Evolutionary conservation across 768 basidiomycete genomes (phyloP).

Genomic region (Mycena epipterygia): DNA sequence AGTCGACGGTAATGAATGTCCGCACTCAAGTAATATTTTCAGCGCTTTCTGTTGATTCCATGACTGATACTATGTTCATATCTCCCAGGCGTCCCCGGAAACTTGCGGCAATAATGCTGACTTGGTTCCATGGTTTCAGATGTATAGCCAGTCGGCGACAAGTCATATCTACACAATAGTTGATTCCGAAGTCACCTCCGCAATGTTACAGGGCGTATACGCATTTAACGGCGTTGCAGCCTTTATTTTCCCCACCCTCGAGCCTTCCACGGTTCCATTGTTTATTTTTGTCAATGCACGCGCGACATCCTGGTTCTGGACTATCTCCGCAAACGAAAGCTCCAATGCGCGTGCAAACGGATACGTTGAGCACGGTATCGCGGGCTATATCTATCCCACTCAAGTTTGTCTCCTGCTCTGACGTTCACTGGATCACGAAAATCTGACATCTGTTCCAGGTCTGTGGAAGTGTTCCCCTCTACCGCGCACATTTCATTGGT

Average conservation of each 20-base stretch:
- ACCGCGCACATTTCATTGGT: conserved; percentile 8
- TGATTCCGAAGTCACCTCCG: background rate
- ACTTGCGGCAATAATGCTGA: conserved; percentile 10
- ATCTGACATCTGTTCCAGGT: conserved; percentile 10
- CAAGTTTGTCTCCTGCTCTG: background rate
- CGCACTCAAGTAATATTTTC: conserved; percentile 2
- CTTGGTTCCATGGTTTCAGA: conserved; percentile 1
- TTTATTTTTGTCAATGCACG: background rate
- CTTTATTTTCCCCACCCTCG: conserved; percentile 7
- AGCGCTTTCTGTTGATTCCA: background rate
- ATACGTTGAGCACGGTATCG: background rate
- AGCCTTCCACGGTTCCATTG: conserved; percentile 6
- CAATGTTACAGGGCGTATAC: background rate
- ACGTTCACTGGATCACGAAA: background rate
- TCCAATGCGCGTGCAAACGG: conserved; percentile 5
- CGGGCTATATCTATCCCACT: conserved; percentile 13
- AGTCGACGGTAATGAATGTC: background rate
- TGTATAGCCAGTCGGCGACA: background rate
- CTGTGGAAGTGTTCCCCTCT: conserved; percentile 20
- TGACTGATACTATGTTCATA: background rate
- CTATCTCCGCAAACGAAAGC: conserved; percentile 1
- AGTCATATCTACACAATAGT: conserved; percentile 2
- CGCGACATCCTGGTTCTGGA: background rate
- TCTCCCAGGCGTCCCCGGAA: conserved; percentile 1
- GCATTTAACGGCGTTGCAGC: conserved; percentile 7